Evolutionary conservation across 2,329 filamentous ascomycete genomes (phyloP).

Genomic region (Dothideomycetes sp.): DNA sequence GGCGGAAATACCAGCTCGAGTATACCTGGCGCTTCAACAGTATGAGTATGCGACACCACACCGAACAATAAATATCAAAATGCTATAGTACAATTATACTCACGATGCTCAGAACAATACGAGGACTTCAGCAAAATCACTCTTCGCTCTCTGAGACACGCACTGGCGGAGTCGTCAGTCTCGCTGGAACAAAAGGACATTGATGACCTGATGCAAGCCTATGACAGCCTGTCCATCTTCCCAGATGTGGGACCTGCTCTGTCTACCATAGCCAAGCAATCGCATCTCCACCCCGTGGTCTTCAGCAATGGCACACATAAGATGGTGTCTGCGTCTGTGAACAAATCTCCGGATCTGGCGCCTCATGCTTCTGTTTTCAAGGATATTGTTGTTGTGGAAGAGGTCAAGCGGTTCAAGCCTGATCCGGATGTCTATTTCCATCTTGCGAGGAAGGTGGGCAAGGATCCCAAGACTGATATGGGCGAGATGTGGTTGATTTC

Average conservation of each 20-base stretch:
- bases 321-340: constrained; percentile 53
- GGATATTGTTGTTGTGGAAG: constrained; percentile 51
- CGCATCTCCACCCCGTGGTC: constrained; percentile 43
- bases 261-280: constrained; percentile 29
- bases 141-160: constrained; percentile 49
- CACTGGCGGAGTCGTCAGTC: constrained; percentile 46
- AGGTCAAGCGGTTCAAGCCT: constrained; percentile 53
- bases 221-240: constrained; percentile 54
- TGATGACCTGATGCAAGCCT: constrained; percentile 48
- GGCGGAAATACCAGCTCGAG: constrained; percentile 62
- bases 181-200: constrained; percentile 34
- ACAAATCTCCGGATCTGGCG: constrained; percentile 44
- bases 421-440: constrained; percentile 50
- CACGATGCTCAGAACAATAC: constrained; percentile 46
- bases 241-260: constrained; percentile 50
- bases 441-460: constrained; percentile 41
- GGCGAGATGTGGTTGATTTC: constrained; percentile 56
- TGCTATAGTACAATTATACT: too few relatives aligned
- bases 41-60: constrained; percentile 47
- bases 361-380: constrained; percentile 39
- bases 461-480: constrained; percentile 28
- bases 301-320: constrained; percentile 59
- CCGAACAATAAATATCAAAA: not conserved
- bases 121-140: constrained; percentile 54
- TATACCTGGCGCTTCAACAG: constrained; percentile 67